Conservation (phyloP, 306 rosid species). For the Amphicarpaea edgeworthii region DNA sequence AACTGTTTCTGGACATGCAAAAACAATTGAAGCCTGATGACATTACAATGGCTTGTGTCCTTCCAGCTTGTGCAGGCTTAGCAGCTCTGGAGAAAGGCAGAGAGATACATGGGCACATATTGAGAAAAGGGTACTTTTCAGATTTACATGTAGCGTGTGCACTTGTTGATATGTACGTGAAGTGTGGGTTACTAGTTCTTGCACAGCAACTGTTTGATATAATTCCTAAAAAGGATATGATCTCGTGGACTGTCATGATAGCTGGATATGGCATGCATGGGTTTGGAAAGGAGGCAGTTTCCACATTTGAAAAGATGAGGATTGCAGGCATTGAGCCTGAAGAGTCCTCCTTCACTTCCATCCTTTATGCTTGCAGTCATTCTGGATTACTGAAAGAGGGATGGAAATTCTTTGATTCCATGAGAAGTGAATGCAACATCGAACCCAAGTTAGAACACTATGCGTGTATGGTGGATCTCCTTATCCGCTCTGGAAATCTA, state of each 20-base stretch:
- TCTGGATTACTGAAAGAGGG: conserved; percentile 73
- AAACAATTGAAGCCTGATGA: conserved; percentile 56
- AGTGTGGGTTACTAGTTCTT: conserved; percentile 39
- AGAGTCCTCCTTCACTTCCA: conserved; percentile 63
- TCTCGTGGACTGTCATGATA: conserved; percentile 50
- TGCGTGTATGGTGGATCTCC: conserved; percentile 82
- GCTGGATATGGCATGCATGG: conserved; percentile 77
- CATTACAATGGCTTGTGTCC: conserved; percentile 63
- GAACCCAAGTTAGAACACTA: conserved; percentile 69
- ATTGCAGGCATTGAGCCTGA: conserved; percentile 45
- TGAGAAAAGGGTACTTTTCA: conserved; percentile 58
- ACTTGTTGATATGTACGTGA: conserved; percentile 66
- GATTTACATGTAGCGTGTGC: conserved; percentile 60
- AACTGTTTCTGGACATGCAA: conserved; percentile 62
- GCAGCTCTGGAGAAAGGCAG: conserved; percentile 72
- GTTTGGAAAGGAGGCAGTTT: conserved; percentile 65
- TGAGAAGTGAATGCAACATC: conserved; percentile 60
- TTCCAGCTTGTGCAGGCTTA: conserved; percentile 77
- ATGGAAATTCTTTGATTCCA: conserved; percentile 60
- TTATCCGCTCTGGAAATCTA: conserved; percentile 60
- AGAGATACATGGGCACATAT: conserved; percentile 68
- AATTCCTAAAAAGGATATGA: conserved; percentile 44
- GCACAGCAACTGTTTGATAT: conserved; percentile 38
- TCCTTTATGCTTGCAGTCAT: conserved; percentile 76
- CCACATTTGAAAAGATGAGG: conserved; percentile 53